Evolutionary conservation across 352 stramenopile genomes (phyloP), one percentile per base, ranked within the genome.

Genomic region (Globisporangium acanthophoron): DNA sequence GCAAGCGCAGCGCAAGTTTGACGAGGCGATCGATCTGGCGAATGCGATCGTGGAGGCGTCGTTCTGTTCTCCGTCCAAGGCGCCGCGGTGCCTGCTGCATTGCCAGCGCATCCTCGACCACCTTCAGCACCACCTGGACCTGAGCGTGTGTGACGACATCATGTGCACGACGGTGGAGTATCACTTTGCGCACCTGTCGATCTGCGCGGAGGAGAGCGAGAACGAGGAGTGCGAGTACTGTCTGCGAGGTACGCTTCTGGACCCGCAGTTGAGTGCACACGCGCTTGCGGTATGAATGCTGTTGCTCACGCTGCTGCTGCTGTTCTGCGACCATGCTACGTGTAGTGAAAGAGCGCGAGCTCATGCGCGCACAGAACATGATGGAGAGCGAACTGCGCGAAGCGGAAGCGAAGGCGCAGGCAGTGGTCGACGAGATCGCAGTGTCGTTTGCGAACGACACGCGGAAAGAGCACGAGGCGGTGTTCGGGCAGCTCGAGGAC

Each of bases 21-120:
- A 80, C 29, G 53, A 73, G 50, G 54, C 71, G 18, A 67, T 88
- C 49, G 56, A 70, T 9, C 45, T 85, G 16, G 78, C 72, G 20
- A 81, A 69, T 56, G 65, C 74, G 48, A 83, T 87, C 62, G 76
- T 85, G 39, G 78, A 88, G 24, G 76, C 78, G 24, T 80, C 71
- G 9, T 87, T 88, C 60, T 88, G 78, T 52, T 67, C 73, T 5
- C 59, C 69, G 9, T 52, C 72, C 3, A 85, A 84, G 67, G 68
- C 74, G 12, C 64, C 71, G 55, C 65, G 67, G 0, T 88, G 78
- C 52, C 56, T 86, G 27, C 61, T 88, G 15, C 65, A 76, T 27
- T 88, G 78, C 61, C 71, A 83, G 56, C 56, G 62, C 15, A 84
- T 87, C 56, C 72, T 85, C 52, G 62, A 66, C 40, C 78, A 88